These are phyloP conservation scores for Zea luxurians DNA, from an alignment of 176 grass and related monocot genomes.

Conservation along the genomic window DNA sequence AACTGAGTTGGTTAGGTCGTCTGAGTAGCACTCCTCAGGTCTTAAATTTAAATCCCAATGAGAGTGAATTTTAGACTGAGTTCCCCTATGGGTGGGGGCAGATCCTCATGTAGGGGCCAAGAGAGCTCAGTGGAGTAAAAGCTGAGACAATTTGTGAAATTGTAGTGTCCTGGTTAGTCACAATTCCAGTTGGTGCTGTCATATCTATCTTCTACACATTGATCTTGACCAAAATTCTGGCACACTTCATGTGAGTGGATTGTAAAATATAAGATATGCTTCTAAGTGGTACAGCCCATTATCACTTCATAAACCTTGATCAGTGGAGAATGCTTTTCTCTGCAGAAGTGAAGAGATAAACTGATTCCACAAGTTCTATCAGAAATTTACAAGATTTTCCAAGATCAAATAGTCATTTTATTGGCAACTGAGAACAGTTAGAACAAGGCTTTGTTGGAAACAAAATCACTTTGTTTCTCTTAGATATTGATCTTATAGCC, in stretches of 20 bases:
- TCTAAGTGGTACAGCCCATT: slow-evolving; percentile 34
- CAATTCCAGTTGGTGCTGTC: slow-evolving; percentile 82
- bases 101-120: not conserved
- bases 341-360: slow-evolving; percentile 28
- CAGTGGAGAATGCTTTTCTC: not conserved
- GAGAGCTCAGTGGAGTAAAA: slow-evolving; percentile 79
- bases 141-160: slow-evolving; percentile 85
- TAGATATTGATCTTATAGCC: no score
- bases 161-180: slow-evolving; percentile 85
- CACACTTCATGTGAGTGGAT: slow-evolving; percentile 59
- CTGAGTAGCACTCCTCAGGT: no score
- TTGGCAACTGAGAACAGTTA: slow-evolving; percentile 30
- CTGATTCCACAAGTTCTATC: not conserved
- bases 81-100: no score
- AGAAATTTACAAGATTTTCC: slow-evolving; percentile 40
- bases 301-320: slow-evolving; percentile 30
- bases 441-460: not conserved
- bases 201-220: slow-evolving; percentile 74
- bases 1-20: no score
- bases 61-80: no score
- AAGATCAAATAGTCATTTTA: slow-evolving; percentile 45
- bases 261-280: slow-evolving; percentile 28
- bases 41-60: no score
- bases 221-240: slow-evolving; percentile 68
- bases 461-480: no score